Evolutionary conservation across 2,329 filamentous ascomycete species (phyloP).

Genomic region (Fusarium metavorans): DNA sequence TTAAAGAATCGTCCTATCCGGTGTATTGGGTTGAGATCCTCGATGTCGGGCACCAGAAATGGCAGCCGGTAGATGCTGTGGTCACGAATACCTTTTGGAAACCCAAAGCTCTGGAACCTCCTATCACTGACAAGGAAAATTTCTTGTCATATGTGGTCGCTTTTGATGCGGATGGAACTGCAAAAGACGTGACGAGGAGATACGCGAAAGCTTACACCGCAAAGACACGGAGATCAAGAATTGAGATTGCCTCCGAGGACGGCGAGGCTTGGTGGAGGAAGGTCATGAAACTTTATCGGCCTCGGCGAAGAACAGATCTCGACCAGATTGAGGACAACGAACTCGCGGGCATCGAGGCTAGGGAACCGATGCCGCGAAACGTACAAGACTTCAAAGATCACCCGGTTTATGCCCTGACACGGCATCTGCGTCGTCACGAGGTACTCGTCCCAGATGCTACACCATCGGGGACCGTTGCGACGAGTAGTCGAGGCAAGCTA

Average conservation of each 20-base stretch:
- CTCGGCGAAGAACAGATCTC: constrained; percentile 65
- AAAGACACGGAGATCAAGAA: constrained; percentile 84
- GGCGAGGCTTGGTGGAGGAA: constrained; percentile 66
- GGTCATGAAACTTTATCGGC: constrained; percentile 62
- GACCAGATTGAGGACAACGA: constrained; percentile 89
- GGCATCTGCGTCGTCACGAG: constrained; percentile 86
- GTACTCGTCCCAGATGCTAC: constrained; percentile 78
- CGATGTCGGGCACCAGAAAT: constrained; percentile 87
- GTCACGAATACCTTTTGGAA: constrained; percentile 83
- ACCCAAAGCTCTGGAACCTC: constrained; percentile 83
- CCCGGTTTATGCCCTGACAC: constrained; percentile 84
- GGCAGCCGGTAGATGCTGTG: constrained; percentile 88
- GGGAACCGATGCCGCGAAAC: constrained; percentile 87
- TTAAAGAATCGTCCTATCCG: constrained; percentile 80
- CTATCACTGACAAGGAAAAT: constrained; percentile 81
- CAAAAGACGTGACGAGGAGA: constrained; percentile 85
- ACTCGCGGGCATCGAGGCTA: constrained; percentile 75
- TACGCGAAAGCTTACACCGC: constrained; percentile 92
- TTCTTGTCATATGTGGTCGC: constrained; percentile 85
- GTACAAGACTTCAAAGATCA: constrained; percentile 90
- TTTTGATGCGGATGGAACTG: constrained; percentile 83
- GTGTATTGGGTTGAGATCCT: constrained; percentile 97
- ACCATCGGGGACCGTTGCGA: constrained; percentile 81
- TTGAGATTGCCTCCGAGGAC: constrained; percentile 71
- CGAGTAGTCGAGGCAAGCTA: constrained; percentile 71